Evolutionary conservation across 805 yeast genomes (phyloP).

Genomic region (Yamadazyma takamatsuzukensis): DNA sequence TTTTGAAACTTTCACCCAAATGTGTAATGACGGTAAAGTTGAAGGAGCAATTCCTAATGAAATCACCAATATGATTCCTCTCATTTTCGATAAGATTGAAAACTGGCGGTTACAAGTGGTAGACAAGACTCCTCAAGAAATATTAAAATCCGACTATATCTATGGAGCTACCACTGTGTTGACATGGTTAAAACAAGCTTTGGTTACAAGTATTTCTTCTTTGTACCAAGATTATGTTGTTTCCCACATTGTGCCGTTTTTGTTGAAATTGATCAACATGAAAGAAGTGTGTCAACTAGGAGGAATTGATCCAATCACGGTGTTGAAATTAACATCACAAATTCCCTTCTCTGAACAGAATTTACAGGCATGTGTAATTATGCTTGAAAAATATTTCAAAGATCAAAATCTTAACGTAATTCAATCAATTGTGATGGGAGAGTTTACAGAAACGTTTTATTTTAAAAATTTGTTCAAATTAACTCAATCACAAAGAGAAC

Average conservation of each 20-base stretch:
- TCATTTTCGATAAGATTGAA: conserved; percentile 44
- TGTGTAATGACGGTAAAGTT: conserved; percentile 23
- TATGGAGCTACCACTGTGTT: conserved; percentile 63
- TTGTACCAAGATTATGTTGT: conserved; percentile 50
- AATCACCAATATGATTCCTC: conserved; percentile 26
- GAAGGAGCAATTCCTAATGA: conserved; percentile 23
- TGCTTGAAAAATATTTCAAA: conserved; percentile 37
- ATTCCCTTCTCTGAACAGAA: conserved; percentile 23
- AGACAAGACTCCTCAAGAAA: conserved; percentile 49
- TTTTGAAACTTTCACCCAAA: conserved; percentile 36
- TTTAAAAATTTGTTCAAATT: conserved; percentile 63
- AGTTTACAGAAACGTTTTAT: conserved; percentile 67
- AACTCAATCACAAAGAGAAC: conserved; percentile 40
- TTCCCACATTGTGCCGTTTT: conserved; percentile 59
- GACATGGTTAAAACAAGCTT: conserved; percentile 53
- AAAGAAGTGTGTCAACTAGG: conserved; percentile 80
- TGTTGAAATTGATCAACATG: conserved; percentile 59
- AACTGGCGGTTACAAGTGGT: conserved; percentile 33
- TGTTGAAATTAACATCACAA: conserved; percentile 42
- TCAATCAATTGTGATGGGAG: conserved; percentile 64
- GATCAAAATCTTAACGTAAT: conserved; percentile 27
- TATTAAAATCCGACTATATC: conserved; percentile 57
- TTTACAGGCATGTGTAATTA: conserved; percentile 24
- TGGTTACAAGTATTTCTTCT: conserved; percentile 51
- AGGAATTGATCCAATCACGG: conserved; percentile 50